A percentile compares a stretch with the other conserved stretches of the same genome.
These are phyloP conservation scores for Wickerhamomyces bovis DNA, from an alignment of 805 yeast species.

Conservation along the genomic window DNA sequence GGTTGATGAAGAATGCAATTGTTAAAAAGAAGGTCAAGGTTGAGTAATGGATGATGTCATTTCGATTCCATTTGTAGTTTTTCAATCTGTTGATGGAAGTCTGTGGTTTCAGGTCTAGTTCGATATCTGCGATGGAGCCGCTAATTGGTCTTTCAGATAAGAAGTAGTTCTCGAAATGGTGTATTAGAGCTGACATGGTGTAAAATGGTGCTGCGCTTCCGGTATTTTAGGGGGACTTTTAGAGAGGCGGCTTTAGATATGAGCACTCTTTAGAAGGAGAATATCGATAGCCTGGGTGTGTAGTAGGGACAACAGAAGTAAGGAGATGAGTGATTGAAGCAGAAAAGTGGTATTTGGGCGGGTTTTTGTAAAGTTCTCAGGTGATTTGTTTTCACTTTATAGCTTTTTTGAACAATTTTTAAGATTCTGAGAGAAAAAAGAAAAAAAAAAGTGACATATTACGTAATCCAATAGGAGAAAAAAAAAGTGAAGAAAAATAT, in stretches of 20 bases:
- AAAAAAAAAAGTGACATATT: neutral
- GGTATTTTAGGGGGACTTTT: neutral
- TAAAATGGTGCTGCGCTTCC: neutral
- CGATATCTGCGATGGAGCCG: constrained; percentile 43
- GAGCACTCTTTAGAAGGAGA: no score
- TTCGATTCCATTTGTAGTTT: constrained; percentile 34
- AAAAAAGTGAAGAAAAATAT: no score
- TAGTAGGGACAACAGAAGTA: no score
- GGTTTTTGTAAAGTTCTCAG: no score
- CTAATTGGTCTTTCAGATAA: constrained; percentile 48
- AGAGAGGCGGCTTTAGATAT: neutral
- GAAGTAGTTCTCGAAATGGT: constrained; percentile 44
- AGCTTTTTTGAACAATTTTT: neutral
- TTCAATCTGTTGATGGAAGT: constrained; percentile 36
- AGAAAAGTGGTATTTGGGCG: no score
- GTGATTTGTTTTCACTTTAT: neutral
- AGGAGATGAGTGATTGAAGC: no score
- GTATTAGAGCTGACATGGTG: constrained; percentile 17
- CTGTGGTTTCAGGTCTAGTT: constrained; percentile 42
- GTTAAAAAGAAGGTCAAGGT: constrained; percentile 46
- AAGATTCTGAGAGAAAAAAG: neutral
- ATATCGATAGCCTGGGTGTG: no score
- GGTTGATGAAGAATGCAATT: constrained; percentile 53
- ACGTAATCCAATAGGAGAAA: neutral
- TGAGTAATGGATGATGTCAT: constrained; percentile 49